These are phyloP conservation scores for Cystofilobasidium bisporidii DNA, from an alignment of 768 basidiomycete species.

Conservation along the genomic window DNA sequence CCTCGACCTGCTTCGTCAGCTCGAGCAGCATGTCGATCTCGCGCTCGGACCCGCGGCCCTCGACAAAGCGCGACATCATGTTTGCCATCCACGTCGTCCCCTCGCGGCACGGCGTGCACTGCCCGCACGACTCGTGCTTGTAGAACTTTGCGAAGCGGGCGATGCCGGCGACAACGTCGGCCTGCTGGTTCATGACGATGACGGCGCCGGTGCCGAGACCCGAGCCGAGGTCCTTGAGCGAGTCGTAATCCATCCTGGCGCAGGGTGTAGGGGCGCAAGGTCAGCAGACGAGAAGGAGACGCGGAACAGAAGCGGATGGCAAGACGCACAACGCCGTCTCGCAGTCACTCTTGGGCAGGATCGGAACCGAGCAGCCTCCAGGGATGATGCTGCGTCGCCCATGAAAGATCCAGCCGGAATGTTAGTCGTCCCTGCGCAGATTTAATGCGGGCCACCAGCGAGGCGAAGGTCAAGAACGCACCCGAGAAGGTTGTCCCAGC, in stretches of 20 bases:
- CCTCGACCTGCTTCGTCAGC: constrained; percentile 67
- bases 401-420: too few species aligned
- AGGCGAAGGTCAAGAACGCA: constrained; percentile 81
- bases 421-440: too few species aligned
- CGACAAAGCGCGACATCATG: constrained; percentile 96
- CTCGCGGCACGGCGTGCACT: constrained; percentile 75
- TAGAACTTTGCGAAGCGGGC: constrained; percentile 94
- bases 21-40: constrained; percentile 99
- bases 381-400: constrained; percentile 48
- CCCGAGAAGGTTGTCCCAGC: constrained; percentile 95
- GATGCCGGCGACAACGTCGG: constrained; percentile 87
- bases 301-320: neutral
- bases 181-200: constrained; percentile 97
- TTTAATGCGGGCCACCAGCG: constrained; percentile 55
- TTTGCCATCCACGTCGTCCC: constrained; percentile 99
- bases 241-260: constrained; percentile 91
- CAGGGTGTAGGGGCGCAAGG: too few species aligned
- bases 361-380: constrained; percentile 87
- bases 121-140: constrained; percentile 97
- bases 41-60: constrained; percentile 76
- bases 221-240: constrained; percentile 88
- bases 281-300: neutral
- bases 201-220: constrained; percentile 97
- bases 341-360: constrained; percentile 72
- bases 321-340: constrained; percentile 72